Percentiles rank a stretch among this genome's conserved stretches.
phyloP scores from a whole-genome alignment of 1,284 basidiomycete species.

The Fistulinella cinereoalba region DNA sequence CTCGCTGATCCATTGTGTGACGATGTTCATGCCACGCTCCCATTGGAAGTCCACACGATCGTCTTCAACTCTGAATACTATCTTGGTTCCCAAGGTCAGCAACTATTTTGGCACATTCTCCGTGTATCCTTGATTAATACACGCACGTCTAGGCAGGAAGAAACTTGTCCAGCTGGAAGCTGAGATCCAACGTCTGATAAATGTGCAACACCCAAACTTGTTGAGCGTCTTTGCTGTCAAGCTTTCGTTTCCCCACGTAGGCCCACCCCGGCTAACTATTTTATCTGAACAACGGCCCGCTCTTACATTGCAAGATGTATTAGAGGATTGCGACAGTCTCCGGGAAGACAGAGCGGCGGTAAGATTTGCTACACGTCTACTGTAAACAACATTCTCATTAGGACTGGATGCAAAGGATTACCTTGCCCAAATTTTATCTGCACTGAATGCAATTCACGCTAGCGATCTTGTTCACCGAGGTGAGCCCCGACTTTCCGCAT shows the following conservation, averaged over 20 bases:
- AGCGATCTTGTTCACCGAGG: constrained; percentile 65
- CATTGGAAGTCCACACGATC: constrained; percentile 64
- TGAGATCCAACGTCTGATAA: constrained; percentile 59
- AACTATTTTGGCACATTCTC: background rate
- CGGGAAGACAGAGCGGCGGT: constrained; percentile 67
- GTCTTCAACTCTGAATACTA: constrained; percentile 69
- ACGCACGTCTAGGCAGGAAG: constrained; percentile 42
- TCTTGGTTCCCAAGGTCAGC: constrained; percentile 53
- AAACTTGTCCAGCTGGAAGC: constrained; percentile 65
- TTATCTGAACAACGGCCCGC: constrained; percentile 64
- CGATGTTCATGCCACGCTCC: constrained; percentile 50
- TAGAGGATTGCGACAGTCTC: constrained; percentile 64
- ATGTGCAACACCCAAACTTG: constrained; percentile 60
- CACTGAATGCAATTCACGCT: constrained; percentile 61
- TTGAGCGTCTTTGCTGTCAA: constrained; percentile 63
- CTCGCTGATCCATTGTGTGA: constrained; percentile 71
- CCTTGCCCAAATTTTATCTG: constrained; percentile 64
- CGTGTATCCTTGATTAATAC: background rate
- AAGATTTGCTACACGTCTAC: constrained; percentile 17
- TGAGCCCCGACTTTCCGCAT: constrained; percentile 17
- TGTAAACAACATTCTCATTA: background rate
- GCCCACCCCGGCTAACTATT: constrained; percentile 54
- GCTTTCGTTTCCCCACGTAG: constrained; percentile 48
- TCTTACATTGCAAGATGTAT: constrained; percentile 61
- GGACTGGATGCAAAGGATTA: constrained; percentile 52